phyloP scores from a whole-genome alignment of 805 yeast genomes.

The Saccharomyces eubayanus region DNA sequence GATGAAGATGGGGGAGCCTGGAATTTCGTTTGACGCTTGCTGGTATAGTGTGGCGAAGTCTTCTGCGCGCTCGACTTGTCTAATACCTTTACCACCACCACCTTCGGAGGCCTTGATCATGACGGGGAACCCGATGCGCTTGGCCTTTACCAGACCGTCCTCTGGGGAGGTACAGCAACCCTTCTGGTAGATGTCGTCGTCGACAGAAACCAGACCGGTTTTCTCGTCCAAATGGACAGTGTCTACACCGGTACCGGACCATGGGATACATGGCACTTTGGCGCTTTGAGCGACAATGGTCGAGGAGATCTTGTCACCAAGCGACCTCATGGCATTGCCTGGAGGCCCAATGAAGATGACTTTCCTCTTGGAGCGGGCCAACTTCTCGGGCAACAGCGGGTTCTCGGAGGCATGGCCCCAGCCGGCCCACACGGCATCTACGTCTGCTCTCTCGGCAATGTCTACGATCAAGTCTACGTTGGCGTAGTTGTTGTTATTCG shows the following conservation, averaged over 20 bases:
- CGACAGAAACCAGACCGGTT: conserved; percentile 80
- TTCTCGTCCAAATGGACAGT: conserved; percentile 59
- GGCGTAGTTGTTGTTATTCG: conserved; percentile 96
- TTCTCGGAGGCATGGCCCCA: conserved; percentile 99
- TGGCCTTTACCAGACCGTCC: conserved; percentile 83
- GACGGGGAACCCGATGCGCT: conserved; percentile 89
- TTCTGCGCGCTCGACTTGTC: conserved; percentile 82
- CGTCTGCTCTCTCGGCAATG: conserved; percentile 91
- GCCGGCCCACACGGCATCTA: conserved; percentile 99
- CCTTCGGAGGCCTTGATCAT: conserved; percentile 99
- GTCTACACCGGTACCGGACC: conserved; percentile 98
- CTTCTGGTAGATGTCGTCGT: conserved; percentile 70
- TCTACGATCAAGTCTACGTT: conserved; percentile 96
- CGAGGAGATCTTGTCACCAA: conserved; percentile 96
- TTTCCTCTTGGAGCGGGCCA: conserved; percentile 86
- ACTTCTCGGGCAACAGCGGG: conserved; percentile 84
- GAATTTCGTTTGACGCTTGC: conserved; percentile 95
- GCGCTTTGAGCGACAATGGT: conserved; percentile 99
- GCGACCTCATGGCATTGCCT: conserved; percentile 97
- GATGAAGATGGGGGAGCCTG: conserved; percentile 97
- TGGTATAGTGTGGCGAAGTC: conserved; percentile 70
- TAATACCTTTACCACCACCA: conserved; percentile 99
- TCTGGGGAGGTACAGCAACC: conserved; percentile 85
- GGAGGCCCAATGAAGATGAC: conserved; percentile 98
- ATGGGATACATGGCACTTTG: conserved; percentile 94